phyloP scores from a whole-genome alignment of 495 filamentous ascomycete genomes.

The Aspergillus olivimuriae region DNA sequence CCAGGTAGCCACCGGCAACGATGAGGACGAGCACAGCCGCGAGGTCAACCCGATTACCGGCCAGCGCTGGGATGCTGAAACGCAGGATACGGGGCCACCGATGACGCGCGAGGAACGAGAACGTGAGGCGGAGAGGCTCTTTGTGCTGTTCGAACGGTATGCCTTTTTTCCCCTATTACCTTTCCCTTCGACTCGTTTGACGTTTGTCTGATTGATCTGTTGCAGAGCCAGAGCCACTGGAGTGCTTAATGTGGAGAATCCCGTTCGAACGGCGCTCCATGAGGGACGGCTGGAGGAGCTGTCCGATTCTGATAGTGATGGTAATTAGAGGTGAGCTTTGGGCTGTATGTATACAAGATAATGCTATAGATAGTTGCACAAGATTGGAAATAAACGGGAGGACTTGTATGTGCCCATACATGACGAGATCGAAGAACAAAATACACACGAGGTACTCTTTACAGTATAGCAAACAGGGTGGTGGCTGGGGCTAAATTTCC shows the following conservation, averaged over 20 bases:
- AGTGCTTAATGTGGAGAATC: constrained; percentile 78
- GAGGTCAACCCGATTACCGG: constrained; percentile 84
- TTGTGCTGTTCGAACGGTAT: constrained; percentile 91
- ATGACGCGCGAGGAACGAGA: constrained; percentile 94
- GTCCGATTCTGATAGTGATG: constrained; percentile 40
- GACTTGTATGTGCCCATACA: too few species aligned
- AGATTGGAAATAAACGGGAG: too few species aligned
- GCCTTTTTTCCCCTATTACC: too few species aligned
- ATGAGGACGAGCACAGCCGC: constrained; percentile 22
- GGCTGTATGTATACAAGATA: too few species aligned
- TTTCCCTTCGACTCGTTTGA: not conserved
- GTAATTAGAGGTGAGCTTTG: too few species aligned
- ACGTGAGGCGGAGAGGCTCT: constrained; percentile 84
- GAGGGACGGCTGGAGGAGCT: constrained; percentile 76
- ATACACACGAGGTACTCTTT: too few species aligned
- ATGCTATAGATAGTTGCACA: too few species aligned
- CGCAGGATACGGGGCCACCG: constrained; percentile 44
- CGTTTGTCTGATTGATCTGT: constrained; percentile 11
- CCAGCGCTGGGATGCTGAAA: constrained; percentile 69
- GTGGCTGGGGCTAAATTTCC: too few species aligned
- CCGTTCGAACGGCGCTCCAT: constrained; percentile 65
- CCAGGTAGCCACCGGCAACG: constrained; percentile 39
- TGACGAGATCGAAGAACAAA: too few species aligned
- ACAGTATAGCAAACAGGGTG: too few species aligned
- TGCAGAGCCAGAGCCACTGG: constrained; percentile 76